Evolutionary conservation across 2,329 filamentous ascomycete species (phyloP), one percentile per base, ranked within the genome.

Genomic region (Aspergillus sp.): DNA sequence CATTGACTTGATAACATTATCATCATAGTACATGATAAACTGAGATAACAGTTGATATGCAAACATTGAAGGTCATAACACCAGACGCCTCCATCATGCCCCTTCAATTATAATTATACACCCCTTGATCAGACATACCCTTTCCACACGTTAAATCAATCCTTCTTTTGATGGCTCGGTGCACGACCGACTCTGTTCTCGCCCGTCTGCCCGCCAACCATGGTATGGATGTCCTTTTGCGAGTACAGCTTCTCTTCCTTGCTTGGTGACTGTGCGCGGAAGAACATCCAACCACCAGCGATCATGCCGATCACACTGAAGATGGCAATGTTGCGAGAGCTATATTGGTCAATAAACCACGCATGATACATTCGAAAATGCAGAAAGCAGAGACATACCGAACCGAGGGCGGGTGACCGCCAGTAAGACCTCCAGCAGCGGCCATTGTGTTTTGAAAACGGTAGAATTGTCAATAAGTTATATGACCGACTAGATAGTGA

Each of bases 211-310:
- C 43, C 51, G n/a, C 62, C 62, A 9, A 17, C 17, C 62, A 62
- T 64, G 23, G 53, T 62, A 28, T 58, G 21, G 3, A 25, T 23
- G 3, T 64, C 62, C n/a, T 62, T 39, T 9, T 62, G 53, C 19
- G 59, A 55, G 4, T 48, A 52, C 7, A 64, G 21, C 13, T 55
- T 38, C 23, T 64, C 56, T 3, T 59, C 32, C 28, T 52, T 52
- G 28, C 45, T 64, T n/a, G 59, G 59, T 5, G 62, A 64, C 23
- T 62, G 62, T 2, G 57, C 62, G 12, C 62, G 62, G 57, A 64
- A 62, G 25, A 57, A 25, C 12, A 64, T 49, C 52, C 52, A 62
- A 8, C 49, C 28, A 21, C 43, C 57, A 4, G 57, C 45, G 6
- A 62, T 25, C 15, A 64, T 38, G 0, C 53, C 59, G n/a, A 58